phyloP scores from a whole-genome alignment of 2,329 filamentous ascomycete genomes.

The Botryotinia narcissicola region DNA sequence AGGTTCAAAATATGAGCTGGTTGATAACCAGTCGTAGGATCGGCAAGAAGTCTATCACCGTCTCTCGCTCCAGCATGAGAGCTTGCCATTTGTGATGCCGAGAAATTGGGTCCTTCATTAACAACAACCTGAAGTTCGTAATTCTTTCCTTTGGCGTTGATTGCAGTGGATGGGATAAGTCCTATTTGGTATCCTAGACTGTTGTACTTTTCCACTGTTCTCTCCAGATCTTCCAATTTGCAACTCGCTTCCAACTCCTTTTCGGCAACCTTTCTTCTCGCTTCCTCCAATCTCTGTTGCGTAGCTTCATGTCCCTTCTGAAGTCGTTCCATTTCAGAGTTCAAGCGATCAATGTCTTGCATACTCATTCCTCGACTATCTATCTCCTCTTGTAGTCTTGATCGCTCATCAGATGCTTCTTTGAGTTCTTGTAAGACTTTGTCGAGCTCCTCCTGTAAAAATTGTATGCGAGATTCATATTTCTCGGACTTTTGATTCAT shows the following conservation, averaged over 20 bases:
- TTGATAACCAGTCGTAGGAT: constrained; percentile 82
- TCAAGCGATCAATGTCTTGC: constrained; percentile 99
- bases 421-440: constrained; percentile 72
- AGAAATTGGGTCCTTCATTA: constrained; percentile 75
- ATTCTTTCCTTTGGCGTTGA: constrained; percentile 79
- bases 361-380: constrained; percentile 94
- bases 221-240: constrained; percentile 90
- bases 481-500: constrained; percentile 85
- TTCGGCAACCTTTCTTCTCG: constrained; percentile 77
- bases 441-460: constrained; percentile 82
- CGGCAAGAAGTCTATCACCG: constrained; percentile 76
- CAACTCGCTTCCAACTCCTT: constrained; percentile 84
- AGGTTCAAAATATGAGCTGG: constrained; percentile 85
- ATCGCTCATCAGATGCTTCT: constrained; percentile 79
- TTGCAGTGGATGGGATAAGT: constrained; percentile 79
- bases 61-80: constrained; percentile 42
- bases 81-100: constrained; percentile 53
- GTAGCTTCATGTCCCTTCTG: constrained; percentile 82
- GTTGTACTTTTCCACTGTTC: constrained; percentile 87
- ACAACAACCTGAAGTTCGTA: constrained; percentile 85
- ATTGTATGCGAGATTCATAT: constrained; percentile 74
- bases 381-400: constrained; percentile 76
- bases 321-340: constrained; percentile 88
- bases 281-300: constrained; percentile 73
- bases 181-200: constrained; percentile 90